A percentile compares a stretch with the other conserved stretches of the same genome.
Evolutionary conservation across 257 asterid genomes (phyloP).

Genomic region (Przewalskia tangutica): DNA sequence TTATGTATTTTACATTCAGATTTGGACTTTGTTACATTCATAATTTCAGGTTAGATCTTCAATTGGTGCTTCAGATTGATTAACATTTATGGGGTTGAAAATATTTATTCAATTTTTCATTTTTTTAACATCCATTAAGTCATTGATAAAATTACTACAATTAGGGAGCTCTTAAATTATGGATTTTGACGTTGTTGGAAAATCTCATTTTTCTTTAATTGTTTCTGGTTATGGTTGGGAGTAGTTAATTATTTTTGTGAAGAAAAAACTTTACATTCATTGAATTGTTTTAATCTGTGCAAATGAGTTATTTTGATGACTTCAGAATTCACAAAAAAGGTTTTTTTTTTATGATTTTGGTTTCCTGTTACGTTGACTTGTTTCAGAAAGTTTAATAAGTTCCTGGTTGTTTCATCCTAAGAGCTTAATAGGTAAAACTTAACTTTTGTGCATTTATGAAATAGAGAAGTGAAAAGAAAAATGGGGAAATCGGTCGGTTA

Average conservation of each 20-base stretch:
- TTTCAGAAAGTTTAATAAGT: no score
- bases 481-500: no score
- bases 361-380: not conserved
- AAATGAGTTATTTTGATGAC: not conserved
- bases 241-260: not conserved
- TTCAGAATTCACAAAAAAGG: not conserved
- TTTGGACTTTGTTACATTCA: no score
- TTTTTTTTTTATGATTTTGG: not conserved
- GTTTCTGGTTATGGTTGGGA: not conserved
- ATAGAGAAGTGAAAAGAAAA: no score
- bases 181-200: not conserved
- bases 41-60: not conserved
- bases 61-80: not conserved
- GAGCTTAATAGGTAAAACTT: no score
- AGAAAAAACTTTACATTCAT: not conserved
- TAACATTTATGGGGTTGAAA: not conserved
- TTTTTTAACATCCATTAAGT: no score
- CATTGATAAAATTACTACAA: no score
- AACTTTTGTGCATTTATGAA: no score
- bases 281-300: not conserved
- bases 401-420: no score
- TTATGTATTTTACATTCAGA: no score
- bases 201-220: not conserved
- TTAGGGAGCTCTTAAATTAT: not conserved
- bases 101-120: no score